Base-by-base conservation (phyloP, 306 rosid species). In the Trifolium dubium region DNA sequence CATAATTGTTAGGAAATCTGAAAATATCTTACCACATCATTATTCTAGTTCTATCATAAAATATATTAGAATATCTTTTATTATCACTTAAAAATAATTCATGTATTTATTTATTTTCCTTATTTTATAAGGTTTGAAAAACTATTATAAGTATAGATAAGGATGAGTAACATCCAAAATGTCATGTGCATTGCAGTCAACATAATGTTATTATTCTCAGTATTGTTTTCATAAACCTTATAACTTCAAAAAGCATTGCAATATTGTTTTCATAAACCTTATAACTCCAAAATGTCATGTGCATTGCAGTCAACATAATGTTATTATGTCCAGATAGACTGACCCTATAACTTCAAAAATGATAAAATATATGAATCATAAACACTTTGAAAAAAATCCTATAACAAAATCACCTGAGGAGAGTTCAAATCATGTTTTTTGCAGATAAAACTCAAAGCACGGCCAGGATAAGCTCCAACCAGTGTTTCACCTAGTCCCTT, bases 401-500 rank as follows among this genome's bases (percentile, higher is more conserved):
- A 28, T 47, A 84, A 40, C 34, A 77, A 39, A 44, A 35, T 83
- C 77, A 92, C 99, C 93, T 85, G 87, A 29, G 97, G 96, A 72
- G 97, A 87, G 77, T 83, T 82, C 82, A 92, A 85, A 82, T 89
- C 88, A 68, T 75, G 81, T 74, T 92, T 94, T 86, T 92, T 88
- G 95, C 90, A 80, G 76, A 92, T 73, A 83, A 94, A 94, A 79
- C 99, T 94, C 83, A 94, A 71, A 80, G 99, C 97, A 60, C 99
- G 99, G 58, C 99, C 99, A 4, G 99, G 99, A 81, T 94, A 94
- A 40, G 99, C 99, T 83, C 97, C 99, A 53, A 94, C 99, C 31
- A 94, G 86, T 67, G 97, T 94, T 83, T 94, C 99, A 71, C 99
- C 99, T 8, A 94, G 97, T 68, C 99, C 99, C 81, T 87, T 92